Evolutionary conservation across 345 rosid genomes (phyloP), one percentile per base, ranked within the genome.

Genomic region (Salix viminalis): DNA sequence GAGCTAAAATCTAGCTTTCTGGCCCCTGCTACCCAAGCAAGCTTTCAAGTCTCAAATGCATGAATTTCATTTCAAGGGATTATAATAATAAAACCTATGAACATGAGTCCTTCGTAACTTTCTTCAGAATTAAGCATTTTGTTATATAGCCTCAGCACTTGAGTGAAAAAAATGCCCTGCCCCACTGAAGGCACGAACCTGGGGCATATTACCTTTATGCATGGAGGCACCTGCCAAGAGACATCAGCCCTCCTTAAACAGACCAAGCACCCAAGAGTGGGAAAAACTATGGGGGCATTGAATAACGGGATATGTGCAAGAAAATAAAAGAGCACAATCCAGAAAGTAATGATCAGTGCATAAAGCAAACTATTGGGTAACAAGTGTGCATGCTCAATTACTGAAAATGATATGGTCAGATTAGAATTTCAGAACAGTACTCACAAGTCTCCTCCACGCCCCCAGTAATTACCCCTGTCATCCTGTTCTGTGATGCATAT

Each of bases 361-460:
- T 65, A 42, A 74, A 52, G n/a, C 28, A 76, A 48, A 68, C 36
- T 9, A 24, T 9, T 7, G 21, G 21, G 26, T 52, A 76, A 48
- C 46, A 37, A 46, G 18, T 6, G 8, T 21, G 42, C 39, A 32
- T 72, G 30, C 24, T 13, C 21, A 60, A 39, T 14, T 28, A 28
- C 34, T 72, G 6, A 58, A 12, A n/a, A 28, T 2, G 32, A 73
- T 28, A 65, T 13, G 24, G 64, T 18, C 30, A 42, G 54, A 26
- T 13, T 8, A 15, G 64, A n/a, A 70, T 66, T 79, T 26, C 12
- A 81, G 72, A 36, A 10, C 65, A 67, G 24, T 56, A 74, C 90
- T 70, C 80, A 89, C 96, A 89, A 13, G 84, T 58, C 80, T 86
- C 88, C 76, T 81, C 84, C n/a, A 80, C 61, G 71, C 85, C 89